Evolutionary conservation across 306 rosid species (phyloP).

Genomic region (Heteromeles arbutifolia): DNA sequence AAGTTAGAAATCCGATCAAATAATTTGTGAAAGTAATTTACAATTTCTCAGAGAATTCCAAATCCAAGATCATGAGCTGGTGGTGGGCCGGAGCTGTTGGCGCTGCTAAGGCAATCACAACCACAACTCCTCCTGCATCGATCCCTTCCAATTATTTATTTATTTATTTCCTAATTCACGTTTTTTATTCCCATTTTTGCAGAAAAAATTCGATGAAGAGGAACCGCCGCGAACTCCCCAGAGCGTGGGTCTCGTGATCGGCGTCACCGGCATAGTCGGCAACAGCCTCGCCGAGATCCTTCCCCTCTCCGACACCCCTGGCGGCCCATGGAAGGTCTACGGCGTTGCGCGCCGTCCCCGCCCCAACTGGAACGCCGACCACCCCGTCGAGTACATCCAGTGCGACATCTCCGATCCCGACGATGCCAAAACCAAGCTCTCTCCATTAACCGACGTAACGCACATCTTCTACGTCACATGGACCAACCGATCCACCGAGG

Average conservation of each 20-base stretch:
- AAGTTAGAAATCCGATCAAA: neutral
- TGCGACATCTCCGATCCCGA: constrained; percentile 56
- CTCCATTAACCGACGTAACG: constrained; percentile 50
- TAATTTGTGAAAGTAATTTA: neutral
- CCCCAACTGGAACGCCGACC: constrained; percentile 62
- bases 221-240: constrained; percentile 34
- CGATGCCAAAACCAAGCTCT: constrained; percentile 51
- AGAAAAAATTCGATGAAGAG: constrained; percentile 54
- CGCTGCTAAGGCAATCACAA: constrained; percentile 35
- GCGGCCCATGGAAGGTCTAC: constrained; percentile 76
- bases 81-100: constrained; percentile 66
- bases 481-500: constrained; percentile 43
- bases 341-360: constrained; percentile 74
- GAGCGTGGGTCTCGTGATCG: constrained; percentile 52
- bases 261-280: constrained; percentile 71
- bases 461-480: constrained; percentile 65
- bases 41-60: neutral
- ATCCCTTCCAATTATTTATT: neutral
- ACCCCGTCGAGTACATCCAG: constrained; percentile 56
- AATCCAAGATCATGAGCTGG: constrained; percentile 35
- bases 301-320: constrained; percentile 69
- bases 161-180: neutral
- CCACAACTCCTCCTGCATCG: neutral
- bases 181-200: neutral
- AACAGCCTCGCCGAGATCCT: constrained; percentile 82